These are phyloP conservation scores for Euphorbia celastroides DNA, from an alignment of 441 rosid species.

Conservation along the genomic window DNA sequence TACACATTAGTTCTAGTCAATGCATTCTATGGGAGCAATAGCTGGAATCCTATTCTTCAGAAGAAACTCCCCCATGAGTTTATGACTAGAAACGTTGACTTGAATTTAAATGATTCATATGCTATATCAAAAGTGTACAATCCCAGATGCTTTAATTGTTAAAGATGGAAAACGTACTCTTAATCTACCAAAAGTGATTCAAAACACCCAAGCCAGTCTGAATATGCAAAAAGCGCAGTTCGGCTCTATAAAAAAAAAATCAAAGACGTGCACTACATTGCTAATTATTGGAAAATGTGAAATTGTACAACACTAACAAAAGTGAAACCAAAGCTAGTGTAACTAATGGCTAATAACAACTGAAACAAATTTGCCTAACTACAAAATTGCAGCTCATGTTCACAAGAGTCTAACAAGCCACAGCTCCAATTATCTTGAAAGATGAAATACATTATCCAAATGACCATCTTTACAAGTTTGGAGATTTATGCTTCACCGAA, in stretches of 20 bases:
- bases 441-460: conserved; percentile 4
- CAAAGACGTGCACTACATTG: conserved; percentile 14
- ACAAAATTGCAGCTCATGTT: conserved; percentile 18
- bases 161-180: no score
- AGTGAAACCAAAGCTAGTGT: conserved; percentile 13
- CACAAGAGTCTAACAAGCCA: conserved; percentile 1
- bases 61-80: no score
- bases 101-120: no score
- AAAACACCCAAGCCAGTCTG: no score
- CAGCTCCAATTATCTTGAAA: neutral
- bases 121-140: no score
- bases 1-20: no score
- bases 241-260: neutral
- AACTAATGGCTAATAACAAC: conserved; percentile 12
- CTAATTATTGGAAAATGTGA: conserved; percentile 14
- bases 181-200: no score
- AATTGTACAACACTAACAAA: conserved; percentile 16
- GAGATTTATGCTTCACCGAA: conserved; percentile 15
- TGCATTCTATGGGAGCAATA: no score
- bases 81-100: no score
- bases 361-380: conserved; percentile 15
- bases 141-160: no score
- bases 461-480: conserved; percentile 2
- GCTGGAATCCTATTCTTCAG: no score
- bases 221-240: neutral